phyloP scores from a whole-genome alignment of 2,329 filamentous ascomycete genomes.

The Leptodontidium sp. region DNA sequence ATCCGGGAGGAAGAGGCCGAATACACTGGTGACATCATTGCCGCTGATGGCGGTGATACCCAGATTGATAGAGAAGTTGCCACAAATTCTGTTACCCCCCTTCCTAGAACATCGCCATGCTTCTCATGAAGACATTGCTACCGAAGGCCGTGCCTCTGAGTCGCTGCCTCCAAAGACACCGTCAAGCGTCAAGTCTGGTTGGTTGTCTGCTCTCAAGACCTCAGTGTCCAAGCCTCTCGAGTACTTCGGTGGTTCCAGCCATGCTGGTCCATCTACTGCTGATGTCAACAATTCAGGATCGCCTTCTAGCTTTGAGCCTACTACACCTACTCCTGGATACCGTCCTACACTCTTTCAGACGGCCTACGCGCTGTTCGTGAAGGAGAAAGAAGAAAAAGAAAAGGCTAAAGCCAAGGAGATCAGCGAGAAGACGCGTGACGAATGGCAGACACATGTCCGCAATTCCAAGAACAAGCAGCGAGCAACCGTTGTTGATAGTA shows the following conservation, averaged over 20 bases:
- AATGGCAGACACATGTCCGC: neutral
- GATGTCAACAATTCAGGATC: neutral
- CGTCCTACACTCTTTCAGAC: neutral
- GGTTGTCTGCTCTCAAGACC: conserved; percentile 13
- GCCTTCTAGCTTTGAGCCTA: neutral
- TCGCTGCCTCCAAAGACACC: neutral
- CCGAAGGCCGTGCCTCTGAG: neutral
- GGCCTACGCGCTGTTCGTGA: neutral
- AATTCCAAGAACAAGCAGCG: conserved; percentile 5
- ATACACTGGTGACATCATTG: neutral
- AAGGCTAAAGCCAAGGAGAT: neutral
- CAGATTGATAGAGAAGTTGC: neutral
- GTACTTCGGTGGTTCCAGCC: conserved; percentile 8
- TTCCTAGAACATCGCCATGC: neutral
- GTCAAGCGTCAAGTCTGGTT: neutral
- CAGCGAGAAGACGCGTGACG: neutral
- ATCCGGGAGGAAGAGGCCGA: neutral
- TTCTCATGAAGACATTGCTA: neutral
- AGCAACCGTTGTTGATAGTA: neutral
- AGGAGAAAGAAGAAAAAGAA: neutral
- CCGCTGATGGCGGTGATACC: neutral
- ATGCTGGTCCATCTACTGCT: conserved; percentile 15
- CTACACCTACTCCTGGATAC: neutral
- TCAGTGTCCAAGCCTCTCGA: conserved; percentile 1
- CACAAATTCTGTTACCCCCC: neutral